Evolutionary conservation across 1,284 basidiomycete genomes (phyloP), one percentile per base, ranked within the genome.

Genomic region (Wallemia ichthyophaga): DNA sequence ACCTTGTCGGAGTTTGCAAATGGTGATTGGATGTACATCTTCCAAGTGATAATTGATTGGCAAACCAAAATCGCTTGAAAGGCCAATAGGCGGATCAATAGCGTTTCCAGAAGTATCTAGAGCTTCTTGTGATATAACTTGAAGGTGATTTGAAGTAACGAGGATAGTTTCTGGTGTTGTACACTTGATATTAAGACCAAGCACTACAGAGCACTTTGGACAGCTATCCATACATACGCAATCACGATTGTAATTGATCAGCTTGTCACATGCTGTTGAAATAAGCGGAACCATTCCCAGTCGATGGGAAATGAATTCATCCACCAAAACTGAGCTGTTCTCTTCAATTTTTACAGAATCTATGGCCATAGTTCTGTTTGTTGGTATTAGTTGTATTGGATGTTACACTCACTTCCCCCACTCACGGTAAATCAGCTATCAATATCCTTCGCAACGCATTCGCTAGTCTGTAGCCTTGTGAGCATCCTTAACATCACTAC

Each of bases 261-360:
- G 82, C 66, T 86, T 82, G 60, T 85, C 83, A 63, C 85, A 89
- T 62, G 81, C 82, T 55, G 78, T 74, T 68, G 86, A 92, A 57
- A 85, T 74, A 23, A 99, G 73, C 5, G 94, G 94, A 24, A 99
- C 77, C 78, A 96, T 82, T 24, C 94, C 94, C 25, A 99, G 74
- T 55, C 94, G 79, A 70, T 99, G 94, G 0, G 89, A 86, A 62
- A 99, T 82, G 73, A 94, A 94, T 72, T 99, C 94, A 71, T 99
- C 94, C 1, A 92, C 85, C 28, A 99, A 72, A 1, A 96, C 91
- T 0, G 85, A 82, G 7, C 88, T 92, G 69, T 99, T 99, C 60
- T 78, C 78, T 63, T 83, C 76, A 64, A 98, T 83, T 69, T 92
- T 85, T 1, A 98, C 92, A 72, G 92, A 82, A 73, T 98, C 94